These are phyloP conservation scores for Artemisia argyi DNA, from an alignment of 129 eudicot species.

Conservation along the genomic window DNA sequence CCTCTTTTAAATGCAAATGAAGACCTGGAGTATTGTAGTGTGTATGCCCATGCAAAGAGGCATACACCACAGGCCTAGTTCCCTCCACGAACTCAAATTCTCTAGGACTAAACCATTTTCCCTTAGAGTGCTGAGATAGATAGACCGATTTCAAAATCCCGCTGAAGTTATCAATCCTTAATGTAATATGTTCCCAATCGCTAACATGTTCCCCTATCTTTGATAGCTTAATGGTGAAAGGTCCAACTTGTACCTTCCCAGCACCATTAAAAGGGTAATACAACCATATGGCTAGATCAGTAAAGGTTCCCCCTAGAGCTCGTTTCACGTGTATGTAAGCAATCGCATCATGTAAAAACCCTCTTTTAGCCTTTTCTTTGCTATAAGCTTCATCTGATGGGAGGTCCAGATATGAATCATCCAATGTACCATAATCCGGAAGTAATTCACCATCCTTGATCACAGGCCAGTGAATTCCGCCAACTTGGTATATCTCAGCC, in stretches of 20 bases:
- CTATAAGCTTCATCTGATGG: conserved; percentile 10
- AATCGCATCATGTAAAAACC: conserved; percentile 20
- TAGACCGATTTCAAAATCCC: conserved; percentile 34
- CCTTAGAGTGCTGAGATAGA: conserved; percentile 40
- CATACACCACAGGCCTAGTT: conserved; percentile 35
- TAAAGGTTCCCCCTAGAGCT: conserved; percentile 30
- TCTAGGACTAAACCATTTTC: conserved; percentile 31
- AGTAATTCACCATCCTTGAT: conserved; percentile 27
- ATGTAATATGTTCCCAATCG: conserved; percentile 55
- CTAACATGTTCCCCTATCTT: conserved; percentile 48
- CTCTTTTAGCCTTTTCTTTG: conserved; percentile 28
- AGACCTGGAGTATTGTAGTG: conserved; percentile 9
- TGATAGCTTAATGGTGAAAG: conserved; percentile 27
- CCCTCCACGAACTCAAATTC: conserved; percentile 24
- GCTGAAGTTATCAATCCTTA: conserved; percentile 39
- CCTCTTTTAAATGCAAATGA: background rate
- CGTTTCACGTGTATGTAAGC: conserved; percentile 40
- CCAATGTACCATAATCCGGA: conserved; percentile 28
- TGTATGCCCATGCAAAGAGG: conserved; percentile 48
- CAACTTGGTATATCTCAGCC: conserved; percentile 25
- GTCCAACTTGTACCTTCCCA: conserved; percentile 39
- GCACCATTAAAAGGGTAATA: conserved; percentile 56
- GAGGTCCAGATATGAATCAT: conserved; percentile 43
- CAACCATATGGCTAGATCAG: conserved; percentile 48
- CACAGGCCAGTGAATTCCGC: conserved; percentile 15